phyloP scores from a whole-genome alignment of 441 rosid genomes.

The Brassica hybrid region DNA sequence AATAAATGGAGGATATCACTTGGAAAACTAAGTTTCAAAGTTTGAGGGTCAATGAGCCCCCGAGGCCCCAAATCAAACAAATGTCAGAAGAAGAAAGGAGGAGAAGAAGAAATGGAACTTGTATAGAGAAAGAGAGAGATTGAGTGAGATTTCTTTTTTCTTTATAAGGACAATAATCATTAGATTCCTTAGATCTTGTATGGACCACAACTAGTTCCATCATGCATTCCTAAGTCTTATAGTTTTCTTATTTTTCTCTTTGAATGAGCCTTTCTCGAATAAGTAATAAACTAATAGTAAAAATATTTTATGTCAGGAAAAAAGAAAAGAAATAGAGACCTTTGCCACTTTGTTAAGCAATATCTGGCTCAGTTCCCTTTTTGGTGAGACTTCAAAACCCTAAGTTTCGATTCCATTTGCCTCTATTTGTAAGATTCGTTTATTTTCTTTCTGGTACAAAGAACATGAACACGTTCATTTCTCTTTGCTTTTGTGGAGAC shows the following conservation, averaged over 20 bases:
- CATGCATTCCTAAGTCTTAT: slow-evolving; percentile 12
- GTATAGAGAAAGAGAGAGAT: slow-evolving; percentile 34
- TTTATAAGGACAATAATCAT: slow-evolving; percentile 40
- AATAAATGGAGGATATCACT: neutral
- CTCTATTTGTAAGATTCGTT: slow-evolving; percentile 28
- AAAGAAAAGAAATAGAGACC: slow-evolving; percentile 13
- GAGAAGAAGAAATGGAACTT: slow-evolving; percentile 32
- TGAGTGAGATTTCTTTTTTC: slow-evolving; percentile 41
- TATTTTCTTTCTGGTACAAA: slow-evolving; percentile 10
- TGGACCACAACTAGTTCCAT: slow-evolving; percentile 46
- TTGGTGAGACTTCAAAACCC: slow-evolving; percentile 24
- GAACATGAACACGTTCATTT: slow-evolving; percentile 7
- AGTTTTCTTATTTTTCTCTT: slow-evolving; percentile 19
- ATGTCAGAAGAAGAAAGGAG: slow-evolving; percentile 14
- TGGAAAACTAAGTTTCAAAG: slow-evolving; percentile 2
- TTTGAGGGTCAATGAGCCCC: slow-evolving; percentile 9
- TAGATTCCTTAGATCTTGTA: slow-evolving; percentile 48
- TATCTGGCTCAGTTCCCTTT: slow-evolving; percentile 35
- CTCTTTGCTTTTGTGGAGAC: slow-evolving; percentile 1
- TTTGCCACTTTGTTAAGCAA: slow-evolving; percentile 47
- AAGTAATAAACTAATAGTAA: neutral
- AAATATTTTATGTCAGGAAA: neutral
- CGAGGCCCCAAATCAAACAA: neutral
- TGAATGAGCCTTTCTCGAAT: slow-evolving; percentile 12
- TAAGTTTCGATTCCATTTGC: slow-evolving; percentile 27